These are phyloP conservation scores for Ammopiptanthus mongolicus DNA, from an alignment of 306 rosid species.

Conservation along the genomic window DNA sequence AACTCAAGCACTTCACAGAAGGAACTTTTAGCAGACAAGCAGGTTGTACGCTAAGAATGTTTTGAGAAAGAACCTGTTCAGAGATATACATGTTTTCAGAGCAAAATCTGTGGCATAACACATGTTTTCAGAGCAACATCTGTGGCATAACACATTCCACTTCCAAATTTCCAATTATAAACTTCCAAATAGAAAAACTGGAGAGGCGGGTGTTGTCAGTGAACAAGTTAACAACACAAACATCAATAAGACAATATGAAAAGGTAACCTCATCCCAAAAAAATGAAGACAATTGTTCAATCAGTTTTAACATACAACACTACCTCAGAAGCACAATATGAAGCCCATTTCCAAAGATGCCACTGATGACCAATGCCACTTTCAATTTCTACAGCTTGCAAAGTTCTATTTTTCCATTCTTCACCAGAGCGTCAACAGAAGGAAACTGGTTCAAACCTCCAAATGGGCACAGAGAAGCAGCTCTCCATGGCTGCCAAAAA, in stretches of 20 bases:
- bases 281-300: background rate
- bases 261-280: background rate
- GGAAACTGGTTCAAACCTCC: conserved; percentile 81
- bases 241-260: background rate
- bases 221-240: conserved; percentile 16
- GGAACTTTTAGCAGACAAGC: background rate
- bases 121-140: too few species aligned
- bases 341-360: conserved; percentile 99
- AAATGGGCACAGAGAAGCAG: conserved; percentile 78
- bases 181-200: background rate
- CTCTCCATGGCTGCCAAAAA: conserved; percentile 89
- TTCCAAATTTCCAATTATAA: background rate
- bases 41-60: background rate
- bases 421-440: conserved; percentile 71
- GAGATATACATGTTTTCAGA: background rate
- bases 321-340: conserved; percentile 97
- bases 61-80: background rate
- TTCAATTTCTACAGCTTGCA: conserved; percentile 95
- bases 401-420: conserved; percentile 81
- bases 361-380: conserved; percentile 93
- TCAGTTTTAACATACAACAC: conserved; percentile 20
- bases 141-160: conserved; percentile 7
- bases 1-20: background rate
- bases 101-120: too few species aligned
- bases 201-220: background rate